phyloP scores from a whole-genome alignment of 139 green algal species.

The Chlorella sp. region DNA sequence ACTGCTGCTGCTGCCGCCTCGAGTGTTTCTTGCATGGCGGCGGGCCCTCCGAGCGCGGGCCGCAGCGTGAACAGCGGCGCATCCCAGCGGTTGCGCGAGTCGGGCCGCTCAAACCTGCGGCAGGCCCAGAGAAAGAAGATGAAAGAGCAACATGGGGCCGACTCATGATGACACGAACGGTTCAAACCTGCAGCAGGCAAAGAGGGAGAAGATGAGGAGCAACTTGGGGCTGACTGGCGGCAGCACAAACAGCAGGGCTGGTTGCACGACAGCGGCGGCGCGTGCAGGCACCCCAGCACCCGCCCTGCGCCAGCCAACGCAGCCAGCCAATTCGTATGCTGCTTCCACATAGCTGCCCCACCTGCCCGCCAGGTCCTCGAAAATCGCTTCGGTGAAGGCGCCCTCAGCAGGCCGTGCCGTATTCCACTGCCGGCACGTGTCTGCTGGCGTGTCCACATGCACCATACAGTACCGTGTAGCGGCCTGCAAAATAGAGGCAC shows the following conservation, averaged over 20 bases:
- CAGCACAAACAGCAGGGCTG: too few relatives aligned
- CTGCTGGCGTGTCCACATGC: conserved; percentile 73
- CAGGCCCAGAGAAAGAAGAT: too few relatives aligned
- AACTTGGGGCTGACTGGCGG: too few relatives aligned
- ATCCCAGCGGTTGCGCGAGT: conserved; percentile 91
- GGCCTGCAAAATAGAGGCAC: conserved; percentile 17
- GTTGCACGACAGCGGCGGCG: too few relatives aligned
- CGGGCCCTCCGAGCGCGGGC: conserved; percentile 25
- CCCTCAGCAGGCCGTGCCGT: conserved; percentile 14
- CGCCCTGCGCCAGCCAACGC: not conserved
- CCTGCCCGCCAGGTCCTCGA: conserved; percentile 80
- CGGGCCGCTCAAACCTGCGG: conserved; percentile 85
- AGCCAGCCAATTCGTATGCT: not conserved
- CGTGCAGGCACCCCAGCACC: too few relatives aligned
- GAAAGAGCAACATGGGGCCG: too few relatives aligned
- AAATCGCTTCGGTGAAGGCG: conserved; percentile 51
- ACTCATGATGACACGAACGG: too few relatives aligned
- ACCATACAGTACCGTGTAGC: conserved; percentile 90
- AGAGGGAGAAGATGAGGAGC: too few relatives aligned
- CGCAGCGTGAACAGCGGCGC: conserved; percentile 77
- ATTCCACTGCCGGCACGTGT: conserved; percentile 78
- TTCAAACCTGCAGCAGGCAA: too few relatives aligned
- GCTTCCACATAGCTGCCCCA: not conserved
- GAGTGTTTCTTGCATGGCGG: not conserved
- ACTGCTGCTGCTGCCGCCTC: not conserved